Conservation (phyloP, 129 eudicot genomes). For the Chrysanthemum lavandulifolium region DNA sequence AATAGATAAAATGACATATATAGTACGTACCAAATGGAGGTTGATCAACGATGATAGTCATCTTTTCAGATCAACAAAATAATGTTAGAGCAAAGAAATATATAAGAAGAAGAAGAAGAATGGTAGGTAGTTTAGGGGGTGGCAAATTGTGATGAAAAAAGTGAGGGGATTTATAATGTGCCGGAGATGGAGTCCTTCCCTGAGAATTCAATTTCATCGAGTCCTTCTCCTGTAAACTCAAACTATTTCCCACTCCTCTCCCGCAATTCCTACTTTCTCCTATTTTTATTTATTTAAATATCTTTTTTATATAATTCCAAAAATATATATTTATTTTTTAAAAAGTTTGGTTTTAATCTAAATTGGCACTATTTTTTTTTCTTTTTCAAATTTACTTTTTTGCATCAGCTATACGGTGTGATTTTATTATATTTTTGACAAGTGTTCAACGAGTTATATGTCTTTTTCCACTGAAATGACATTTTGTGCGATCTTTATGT, state of each 20-base stretch:
- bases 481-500: no score
- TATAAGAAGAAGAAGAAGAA: not conserved
- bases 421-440: no score
- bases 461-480: no score
- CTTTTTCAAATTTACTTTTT: no score
- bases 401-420: no score
- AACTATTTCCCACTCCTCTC: slow-evolving; percentile 30
- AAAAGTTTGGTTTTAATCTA: no score
- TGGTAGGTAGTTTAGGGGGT: not conserved
- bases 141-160: slow-evolving; percentile 12
- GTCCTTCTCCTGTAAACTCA: slow-evolving; percentile 62
- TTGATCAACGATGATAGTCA: slow-evolving; percentile 56
- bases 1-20: not conserved
- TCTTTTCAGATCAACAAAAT: not conserved
- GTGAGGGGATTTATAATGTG: slow-evolving; percentile 49
- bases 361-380: no score
- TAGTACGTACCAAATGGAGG: slow-evolving; percentile 40
- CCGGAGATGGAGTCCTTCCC: slow-evolving; percentile 67
- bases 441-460: no score
- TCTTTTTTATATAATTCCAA: no score
- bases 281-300: not conserved
- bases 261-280: not conserved
- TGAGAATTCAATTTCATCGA: slow-evolving; percentile 42
- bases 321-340: no score
- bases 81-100: not conserved